A percentile compares a stretch with the other conserved stretches of the same genome.
Evolutionary conservation across 2,329 filamentous ascomycete species (phyloP).

Genomic region (Ophiosphaerella narmari): DNA sequence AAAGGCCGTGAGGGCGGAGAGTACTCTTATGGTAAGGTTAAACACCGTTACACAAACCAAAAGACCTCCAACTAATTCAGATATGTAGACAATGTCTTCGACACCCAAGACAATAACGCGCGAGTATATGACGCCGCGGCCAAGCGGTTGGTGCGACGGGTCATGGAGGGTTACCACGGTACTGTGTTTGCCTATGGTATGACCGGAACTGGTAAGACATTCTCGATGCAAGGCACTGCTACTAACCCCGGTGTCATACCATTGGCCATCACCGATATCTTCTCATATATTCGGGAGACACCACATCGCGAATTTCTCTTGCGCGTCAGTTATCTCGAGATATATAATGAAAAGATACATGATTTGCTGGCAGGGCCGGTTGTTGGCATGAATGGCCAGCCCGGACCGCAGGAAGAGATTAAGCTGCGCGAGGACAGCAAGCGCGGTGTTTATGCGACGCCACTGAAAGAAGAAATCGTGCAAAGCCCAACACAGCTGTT

Average conservation of each 20-base stretch:
- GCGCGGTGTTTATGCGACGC: conserved; percentile 92
- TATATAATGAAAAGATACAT: conserved; percentile 98
- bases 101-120: conserved; percentile 89
- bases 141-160: conserved; percentile 89
- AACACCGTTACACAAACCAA: conserved; percentile 18
- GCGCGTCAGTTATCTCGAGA: conserved; percentile 96
- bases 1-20: conserved; percentile 83
- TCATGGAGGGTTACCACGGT: conserved; percentile 99
- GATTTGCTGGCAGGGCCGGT: conserved; percentile 81
- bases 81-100: conserved; percentile 87
- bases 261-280: conserved; percentile 96
- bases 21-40: conserved; percentile 80
- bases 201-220: conserved; percentile 98
- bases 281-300: conserved; percentile 97
- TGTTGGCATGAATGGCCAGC: conserved; percentile 56
- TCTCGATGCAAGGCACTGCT: conserved; percentile 98
- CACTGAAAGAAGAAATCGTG: conserved; percentile 96
- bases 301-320: conserved; percentile 92
- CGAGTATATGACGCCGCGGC: conserved; percentile 93
- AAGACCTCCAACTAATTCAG: conserved; percentile 13
- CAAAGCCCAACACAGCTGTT: conserved; percentile 95
- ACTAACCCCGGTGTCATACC: conserved; percentile 96
- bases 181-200: conserved; percentile 99
- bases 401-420: conserved; percentile 80
- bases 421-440: conserved; percentile 97